Evolutionary conservation across 2,329 filamentous ascomycete species (phyloP).

Genomic region (Drechslerella stenobrocha): DNA sequence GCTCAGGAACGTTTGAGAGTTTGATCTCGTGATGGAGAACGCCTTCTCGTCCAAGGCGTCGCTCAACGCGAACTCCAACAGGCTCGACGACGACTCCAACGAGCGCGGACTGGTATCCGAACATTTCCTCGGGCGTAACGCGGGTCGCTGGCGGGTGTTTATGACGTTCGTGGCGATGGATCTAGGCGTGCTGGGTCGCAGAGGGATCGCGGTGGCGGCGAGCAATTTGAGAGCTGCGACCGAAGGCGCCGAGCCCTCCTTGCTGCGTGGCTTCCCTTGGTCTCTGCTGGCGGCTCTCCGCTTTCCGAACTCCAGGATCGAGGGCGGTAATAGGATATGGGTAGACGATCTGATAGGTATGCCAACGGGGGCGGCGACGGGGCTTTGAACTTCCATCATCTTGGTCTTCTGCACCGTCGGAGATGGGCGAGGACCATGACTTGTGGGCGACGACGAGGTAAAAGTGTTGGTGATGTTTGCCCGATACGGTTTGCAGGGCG

Average conservation of each 20-base stretch:
- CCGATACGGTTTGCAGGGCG: constrained; percentile 14
- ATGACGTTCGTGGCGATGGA: constrained; percentile 7
- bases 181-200: constrained; percentile 35
- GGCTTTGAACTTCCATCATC: constrained; percentile 43
- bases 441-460: constrained; percentile 18
- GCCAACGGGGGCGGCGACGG: constrained; percentile 36
- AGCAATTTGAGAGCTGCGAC: constrained; percentile 52
- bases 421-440: constrained; percentile 40
- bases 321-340: constrained; percentile 15
- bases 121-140: constrained; percentile 36
- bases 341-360: constrained; percentile 34
- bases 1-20: constrained; percentile 50
- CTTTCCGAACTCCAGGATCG: constrained; percentile 29
- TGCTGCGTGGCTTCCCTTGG: constrained; percentile 8
- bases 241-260: constrained; percentile 47
- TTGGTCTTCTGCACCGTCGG: constrained; percentile 24
- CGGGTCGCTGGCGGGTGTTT: constrained; percentile 33
- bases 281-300: constrained; percentile 17
- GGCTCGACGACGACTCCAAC: constrained; percentile 48
- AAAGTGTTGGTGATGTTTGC: constrained; percentile 46
- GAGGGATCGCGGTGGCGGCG: constrained; percentile 52
- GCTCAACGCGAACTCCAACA: constrained; percentile 49
- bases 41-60: constrained; percentile 49
- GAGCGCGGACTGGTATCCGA: constrained; percentile 46
- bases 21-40: constrained; percentile 49